Percentiles rank a stretch among this genome's conserved stretches.
phyloP scores from a whole-genome alignment of 768 basidiomycete species.

The Rhodotorula sphaerocarpa region DNA sequence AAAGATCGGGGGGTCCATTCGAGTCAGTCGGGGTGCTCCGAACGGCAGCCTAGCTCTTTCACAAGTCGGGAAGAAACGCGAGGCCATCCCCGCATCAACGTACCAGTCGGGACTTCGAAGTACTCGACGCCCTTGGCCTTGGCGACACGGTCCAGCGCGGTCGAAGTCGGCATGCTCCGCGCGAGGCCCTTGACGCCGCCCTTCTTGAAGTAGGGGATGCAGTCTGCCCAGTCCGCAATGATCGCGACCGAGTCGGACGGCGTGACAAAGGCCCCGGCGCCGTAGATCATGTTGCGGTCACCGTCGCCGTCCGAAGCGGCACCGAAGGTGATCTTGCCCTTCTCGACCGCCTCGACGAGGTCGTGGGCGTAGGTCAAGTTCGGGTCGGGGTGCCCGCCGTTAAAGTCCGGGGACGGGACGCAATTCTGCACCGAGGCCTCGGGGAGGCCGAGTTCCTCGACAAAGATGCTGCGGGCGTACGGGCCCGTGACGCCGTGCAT shows the following conservation, averaged over 20 bases:
- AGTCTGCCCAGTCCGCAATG: conserved; percentile 89
- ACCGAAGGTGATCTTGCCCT: conserved; percentile 75
- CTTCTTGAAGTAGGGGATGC: conserved; percentile 83
- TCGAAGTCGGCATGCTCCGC: conserved; percentile 93
- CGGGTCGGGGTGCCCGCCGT: conserved; percentile 95
- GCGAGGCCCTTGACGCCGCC: conserved; percentile 91
- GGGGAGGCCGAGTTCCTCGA: conserved; percentile 71
- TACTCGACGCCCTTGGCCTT: conserved; percentile 84
- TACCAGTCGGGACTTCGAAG: conserved; percentile 94
- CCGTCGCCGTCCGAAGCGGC: conserved; percentile 97
- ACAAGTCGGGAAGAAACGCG: too few relatives aligned
- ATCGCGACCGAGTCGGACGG: conserved; percentile 96
- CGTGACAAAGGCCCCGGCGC: conserved; percentile 93
- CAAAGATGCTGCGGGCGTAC: conserved; percentile 79
- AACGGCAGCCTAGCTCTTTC: too few relatives aligned
- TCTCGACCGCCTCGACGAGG: conserved; percentile 86
- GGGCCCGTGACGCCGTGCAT: conserved; percentile 95
- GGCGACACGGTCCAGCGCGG: conserved; percentile 91
- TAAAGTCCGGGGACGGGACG: conserved; percentile 84
- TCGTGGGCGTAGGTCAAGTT: conserved; percentile 94
- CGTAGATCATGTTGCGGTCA: conserved; percentile 99
- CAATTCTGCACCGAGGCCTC: conserved; percentile 81
- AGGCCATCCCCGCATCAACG: conserved; percentile 40
- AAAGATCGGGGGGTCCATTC: not conserved
- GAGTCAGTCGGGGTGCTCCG: too few relatives aligned